A percentile compares a stretch with the other conserved stretches of the same genome.
Conservation (phyloP, 441 rosid species). For the Erysimum pusillum region DNA sequence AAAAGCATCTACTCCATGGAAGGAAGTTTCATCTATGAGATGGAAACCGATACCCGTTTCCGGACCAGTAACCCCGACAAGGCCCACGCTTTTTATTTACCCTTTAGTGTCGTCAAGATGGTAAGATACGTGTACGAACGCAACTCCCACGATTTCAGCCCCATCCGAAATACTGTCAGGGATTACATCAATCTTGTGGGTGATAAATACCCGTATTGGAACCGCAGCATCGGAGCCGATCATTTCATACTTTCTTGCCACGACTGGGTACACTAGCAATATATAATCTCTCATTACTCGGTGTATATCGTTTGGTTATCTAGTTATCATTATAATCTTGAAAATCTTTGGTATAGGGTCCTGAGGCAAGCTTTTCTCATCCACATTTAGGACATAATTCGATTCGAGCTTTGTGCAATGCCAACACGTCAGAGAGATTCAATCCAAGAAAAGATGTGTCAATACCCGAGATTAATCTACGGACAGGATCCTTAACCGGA, state of each 20-base stretch:
- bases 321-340: neutral
- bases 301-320: neutral
- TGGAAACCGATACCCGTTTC: constrained; percentile 62
- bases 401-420: constrained; percentile 87
- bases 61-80: constrained; percentile 68
- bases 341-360: constrained; percentile 59
- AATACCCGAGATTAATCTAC: constrained; percentile 83
- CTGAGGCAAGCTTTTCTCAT: constrained; percentile 68
- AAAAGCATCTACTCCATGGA: constrained; percentile 93
- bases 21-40: constrained; percentile 79
- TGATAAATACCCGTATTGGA: constrained; percentile 74
- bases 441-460: constrained; percentile 82
- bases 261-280: constrained; percentile 70
- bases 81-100: constrained; percentile 79
- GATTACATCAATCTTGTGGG: constrained; percentile 74
- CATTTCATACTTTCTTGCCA: constrained; percentile 96
- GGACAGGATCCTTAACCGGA: constrained; percentile 61
- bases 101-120: constrained; percentile 85
- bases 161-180: constrained; percentile 67
- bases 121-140: constrained; percentile 76
- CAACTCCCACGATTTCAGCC: constrained; percentile 66
- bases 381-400: constrained; percentile 72
- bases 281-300: neutral
- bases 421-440: constrained; percentile 90
- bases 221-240: constrained; percentile 84